These are phyloP conservation scores for Pistacia atlantica DNA, from an alignment of 345 rosid genomes.

Conservation along the genomic window DNA sequence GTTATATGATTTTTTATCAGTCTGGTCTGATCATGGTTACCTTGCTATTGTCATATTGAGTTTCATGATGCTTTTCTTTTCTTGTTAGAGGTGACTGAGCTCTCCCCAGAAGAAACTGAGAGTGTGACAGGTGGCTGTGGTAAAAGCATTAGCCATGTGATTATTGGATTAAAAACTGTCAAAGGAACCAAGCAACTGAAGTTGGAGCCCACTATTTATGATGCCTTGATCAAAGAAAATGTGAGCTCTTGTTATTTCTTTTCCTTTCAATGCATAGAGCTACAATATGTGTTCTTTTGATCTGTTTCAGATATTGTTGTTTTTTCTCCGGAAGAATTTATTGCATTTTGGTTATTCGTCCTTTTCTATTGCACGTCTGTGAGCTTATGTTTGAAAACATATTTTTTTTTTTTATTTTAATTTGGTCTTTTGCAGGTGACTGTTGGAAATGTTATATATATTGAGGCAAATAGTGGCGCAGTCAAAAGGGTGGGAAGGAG, in stretches of 20 bases:
- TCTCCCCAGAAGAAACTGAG: slow-evolving; percentile 98
- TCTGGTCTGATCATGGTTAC: slow-evolving; percentile 13
- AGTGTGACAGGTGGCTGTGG: slow-evolving; percentile 95
- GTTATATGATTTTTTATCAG: slow-evolving; percentile 1
- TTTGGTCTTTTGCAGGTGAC: slow-evolving; percentile 60
- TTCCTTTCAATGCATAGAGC: neutral
- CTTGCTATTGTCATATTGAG: neutral
- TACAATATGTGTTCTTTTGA: neutral
- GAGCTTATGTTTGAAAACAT: neutral
- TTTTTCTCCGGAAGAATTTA: neutral
- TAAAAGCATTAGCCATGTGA: slow-evolving; percentile 95
- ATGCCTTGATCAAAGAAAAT: slow-evolving; percentile 96
- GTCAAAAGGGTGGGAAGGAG: slow-evolving; percentile 96
- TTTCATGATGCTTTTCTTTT: slow-evolving; percentile 24
- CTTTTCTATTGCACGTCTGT: neutral
- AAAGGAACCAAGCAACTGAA: slow-evolving; percentile 97
- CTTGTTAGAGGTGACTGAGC: slow-evolving; percentile 82
- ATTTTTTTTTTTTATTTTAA: neutral
- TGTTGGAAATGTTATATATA: slow-evolving; percentile 96
- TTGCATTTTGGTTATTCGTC: neutral
- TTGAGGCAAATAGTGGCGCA: slow-evolving; percentile 98
- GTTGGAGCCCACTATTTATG: slow-evolving; percentile 97
- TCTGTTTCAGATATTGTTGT: neutral
- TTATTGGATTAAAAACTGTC: slow-evolving; percentile 91
- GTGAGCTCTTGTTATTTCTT: slow-evolving; percentile 40